Conservation (phyloP, 495 filamentous ascomycete species). For the Hypoxylon fuscum region DNA sequence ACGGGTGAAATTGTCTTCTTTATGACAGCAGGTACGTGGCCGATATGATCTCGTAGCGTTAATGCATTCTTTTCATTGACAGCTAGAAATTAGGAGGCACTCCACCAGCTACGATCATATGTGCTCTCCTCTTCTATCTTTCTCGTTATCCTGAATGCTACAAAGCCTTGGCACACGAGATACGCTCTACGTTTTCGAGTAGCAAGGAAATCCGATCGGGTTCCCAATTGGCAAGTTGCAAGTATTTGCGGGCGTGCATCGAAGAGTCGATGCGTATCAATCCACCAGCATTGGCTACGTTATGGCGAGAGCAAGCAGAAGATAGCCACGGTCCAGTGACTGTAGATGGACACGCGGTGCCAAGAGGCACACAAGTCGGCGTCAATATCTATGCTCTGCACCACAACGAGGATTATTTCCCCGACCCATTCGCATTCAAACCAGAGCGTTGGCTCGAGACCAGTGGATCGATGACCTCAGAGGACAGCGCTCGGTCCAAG, state of each 20-base stretch:
- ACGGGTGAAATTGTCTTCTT: not conserved
- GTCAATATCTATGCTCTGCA: constrained; percentile 51
- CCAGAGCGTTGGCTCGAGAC: constrained; percentile 53
- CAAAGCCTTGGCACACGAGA: constrained; percentile 48
- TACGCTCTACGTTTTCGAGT: constrained; percentile 48
- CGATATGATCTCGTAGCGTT: not conserved
- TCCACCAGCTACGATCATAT: constrained; percentile 57
- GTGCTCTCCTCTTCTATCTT: constrained; percentile 63
- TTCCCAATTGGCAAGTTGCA: constrained; percentile 57
- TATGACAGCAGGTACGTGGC: constrained; percentile 39
- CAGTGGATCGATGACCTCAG: not conserved
- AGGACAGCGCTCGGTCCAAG: constrained; percentile 2
- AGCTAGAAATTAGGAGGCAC: constrained; percentile 34
- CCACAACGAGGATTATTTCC: constrained; percentile 50
- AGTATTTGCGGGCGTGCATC: constrained; percentile 57
- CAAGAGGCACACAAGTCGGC: constrained; percentile 46
- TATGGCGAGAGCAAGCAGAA: constrained; percentile 50
- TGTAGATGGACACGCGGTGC: constrained; percentile 39
- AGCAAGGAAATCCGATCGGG: constrained; percentile 46
- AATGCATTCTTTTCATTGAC: not conserved
- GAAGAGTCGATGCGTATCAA: constrained; percentile 67
- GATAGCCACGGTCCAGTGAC: constrained; percentile 40
- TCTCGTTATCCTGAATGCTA: constrained; percentile 53
- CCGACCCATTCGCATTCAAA: constrained; percentile 47
- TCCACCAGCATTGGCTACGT: constrained; percentile 56